Conservation (phyloP, 2,329 filamentous ascomycete species). For the Fusarium nanum region DNA sequence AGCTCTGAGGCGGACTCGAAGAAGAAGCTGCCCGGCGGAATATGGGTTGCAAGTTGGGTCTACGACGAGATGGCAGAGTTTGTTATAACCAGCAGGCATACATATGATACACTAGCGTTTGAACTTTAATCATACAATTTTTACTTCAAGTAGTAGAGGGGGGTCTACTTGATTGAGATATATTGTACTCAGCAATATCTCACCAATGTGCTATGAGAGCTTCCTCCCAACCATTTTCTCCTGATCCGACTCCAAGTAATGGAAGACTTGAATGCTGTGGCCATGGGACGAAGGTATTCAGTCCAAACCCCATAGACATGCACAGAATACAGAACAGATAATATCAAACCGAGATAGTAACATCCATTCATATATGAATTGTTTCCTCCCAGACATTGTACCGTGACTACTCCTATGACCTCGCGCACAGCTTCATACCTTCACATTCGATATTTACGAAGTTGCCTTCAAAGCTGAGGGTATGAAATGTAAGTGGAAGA, state of each 20-base stretch:
- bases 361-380: neutral
- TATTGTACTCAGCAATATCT: neutral
- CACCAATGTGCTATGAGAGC: neutral
- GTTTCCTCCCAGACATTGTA: neutral
- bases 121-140: neutral
- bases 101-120: neutral
- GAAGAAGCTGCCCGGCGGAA: neutral
- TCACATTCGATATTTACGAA: neutral
- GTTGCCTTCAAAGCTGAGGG: neutral
- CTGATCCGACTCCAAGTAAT: neutral
- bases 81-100: neutral
- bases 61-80: neutral
- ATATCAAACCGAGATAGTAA: neutral
- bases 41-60: neutral
- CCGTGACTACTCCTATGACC: neutral
- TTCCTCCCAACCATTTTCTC: neutral
- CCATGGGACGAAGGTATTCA: neutral
- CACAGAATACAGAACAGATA: neutral
- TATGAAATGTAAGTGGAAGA: neutral
- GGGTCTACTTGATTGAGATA: neutral
- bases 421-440: neutral
- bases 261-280: neutral
- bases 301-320: neutral
- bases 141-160: neutral
- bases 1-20: neutral